Percentiles rank a stretch among this genome's conserved stretches.
Conservation (phyloP, 495 filamentous ascomycete species). For the Aspergillus campestris region DNA sequence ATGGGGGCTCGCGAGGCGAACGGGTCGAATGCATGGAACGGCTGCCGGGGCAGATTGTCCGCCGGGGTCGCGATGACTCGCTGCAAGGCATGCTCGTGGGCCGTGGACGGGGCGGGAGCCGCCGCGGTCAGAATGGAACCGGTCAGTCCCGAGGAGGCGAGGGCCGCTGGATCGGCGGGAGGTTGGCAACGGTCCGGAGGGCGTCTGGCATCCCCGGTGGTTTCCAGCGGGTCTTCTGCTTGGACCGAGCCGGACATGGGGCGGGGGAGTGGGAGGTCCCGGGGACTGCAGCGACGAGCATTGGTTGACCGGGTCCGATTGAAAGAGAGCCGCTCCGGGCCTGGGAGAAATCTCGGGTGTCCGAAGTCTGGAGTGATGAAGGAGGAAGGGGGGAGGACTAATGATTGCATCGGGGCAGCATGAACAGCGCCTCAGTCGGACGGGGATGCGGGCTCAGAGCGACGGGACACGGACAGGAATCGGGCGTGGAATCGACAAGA, state of each 20-base stretch:
- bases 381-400: constrained; percentile 39
- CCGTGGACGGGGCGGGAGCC: constrained; percentile 14
- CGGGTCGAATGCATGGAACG: constrained; percentile 12
- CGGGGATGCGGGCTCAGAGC: constrained; percentile 16
- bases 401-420: constrained; percentile 39
- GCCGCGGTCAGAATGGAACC: constrained; percentile 21
- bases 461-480: constrained; percentile 15
- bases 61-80: constrained; percentile 6
- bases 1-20: constrained; percentile 27
- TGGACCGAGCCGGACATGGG: constrained; percentile 79
- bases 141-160: constrained; percentile 12
- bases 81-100: constrained; percentile 8
- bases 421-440: constrained; percentile 6
- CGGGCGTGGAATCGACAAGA: constrained; percentile 15
- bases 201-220: constrained; percentile 46
- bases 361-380: constrained; percentile 35
- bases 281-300: constrained; percentile 57
- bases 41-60: constrained; percentile 12
- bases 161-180: constrained; percentile 29
- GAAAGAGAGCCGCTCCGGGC: constrained; percentile 59
- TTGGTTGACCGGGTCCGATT: constrained; percentile 61
- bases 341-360: constrained; percentile 35
- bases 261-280: constrained; percentile 63
- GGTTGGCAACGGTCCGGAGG: constrained; percentile 32
- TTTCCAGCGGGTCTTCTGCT: constrained; percentile 52